A percentile compares a stretch with the other conserved stretches of the same genome.
Evolutionary conservation across 2,329 filamentous ascomycete species (phyloP).

Genomic region (Blastomyces percursus): DNA sequence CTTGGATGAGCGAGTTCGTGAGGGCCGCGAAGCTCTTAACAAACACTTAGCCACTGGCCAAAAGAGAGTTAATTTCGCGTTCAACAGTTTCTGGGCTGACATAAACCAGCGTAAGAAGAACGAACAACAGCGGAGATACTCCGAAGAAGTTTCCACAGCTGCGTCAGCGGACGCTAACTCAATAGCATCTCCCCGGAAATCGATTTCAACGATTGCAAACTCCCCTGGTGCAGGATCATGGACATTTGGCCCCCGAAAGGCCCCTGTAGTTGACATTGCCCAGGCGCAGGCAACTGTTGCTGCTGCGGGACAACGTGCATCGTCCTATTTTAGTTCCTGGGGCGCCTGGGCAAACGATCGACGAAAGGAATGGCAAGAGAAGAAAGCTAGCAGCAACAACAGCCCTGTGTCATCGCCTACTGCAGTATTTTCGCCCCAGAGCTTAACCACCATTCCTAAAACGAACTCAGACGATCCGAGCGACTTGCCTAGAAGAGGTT

Average conservation of each 20-base stretch:
- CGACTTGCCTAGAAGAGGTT: neutral
- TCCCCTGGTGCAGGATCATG: conserved; percentile 14
- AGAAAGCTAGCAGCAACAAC: conserved; percentile 17
- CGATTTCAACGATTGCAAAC: conserved; percentile 15
- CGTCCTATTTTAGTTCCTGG: conserved; percentile 54
- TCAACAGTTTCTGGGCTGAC: conserved; percentile 82
- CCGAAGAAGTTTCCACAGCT: conserved; percentile 19
- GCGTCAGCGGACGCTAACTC: conserved; percentile 21
- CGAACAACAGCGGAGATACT: conserved; percentile 17
- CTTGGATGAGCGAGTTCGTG: conserved; percentile 77
- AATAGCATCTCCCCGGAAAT: conserved; percentile 20
- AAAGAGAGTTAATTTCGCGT: conserved; percentile 75
- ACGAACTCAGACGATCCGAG: neutral
- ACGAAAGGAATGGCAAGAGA: conserved; percentile 37
- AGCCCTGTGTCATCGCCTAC: conserved; percentile 6
- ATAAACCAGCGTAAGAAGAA: conserved; percentile 56
- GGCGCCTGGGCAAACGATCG: conserved; percentile 47
- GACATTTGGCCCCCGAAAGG: conserved; percentile 25
- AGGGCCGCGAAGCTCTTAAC: conserved; percentile 74
- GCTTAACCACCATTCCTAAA: neutral
- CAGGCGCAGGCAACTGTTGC: conserved; percentile 46
- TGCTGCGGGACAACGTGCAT: conserved; percentile 45
- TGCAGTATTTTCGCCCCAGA: neutral
- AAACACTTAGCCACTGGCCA: conserved; percentile 78
- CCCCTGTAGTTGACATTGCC: conserved; percentile 38